phyloP scores from a whole-genome alignment of 2,329 filamentous ascomycete species.

The Clarireedia sp. region DNA sequence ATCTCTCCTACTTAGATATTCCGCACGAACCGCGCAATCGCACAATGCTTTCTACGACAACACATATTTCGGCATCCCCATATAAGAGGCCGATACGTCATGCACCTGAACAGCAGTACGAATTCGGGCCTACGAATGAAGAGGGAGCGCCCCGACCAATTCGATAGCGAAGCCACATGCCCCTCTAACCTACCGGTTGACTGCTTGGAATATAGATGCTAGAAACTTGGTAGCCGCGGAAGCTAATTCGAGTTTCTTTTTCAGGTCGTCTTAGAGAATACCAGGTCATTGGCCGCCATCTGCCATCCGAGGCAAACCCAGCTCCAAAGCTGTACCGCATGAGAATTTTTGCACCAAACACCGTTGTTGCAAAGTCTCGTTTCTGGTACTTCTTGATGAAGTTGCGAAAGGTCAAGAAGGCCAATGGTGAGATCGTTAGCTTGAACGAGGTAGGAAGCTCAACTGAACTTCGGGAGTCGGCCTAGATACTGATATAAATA shows the following conservation, averaged over 20 bases:
- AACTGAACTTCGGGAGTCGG: not conserved
- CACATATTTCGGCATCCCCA: no score
- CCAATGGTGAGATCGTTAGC: conserved; percentile 97
- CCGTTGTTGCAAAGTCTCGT: conserved; percentile 97
- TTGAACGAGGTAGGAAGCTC: conserved; percentile 75
- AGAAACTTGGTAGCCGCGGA: not conserved
- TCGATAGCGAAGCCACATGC: not conserved
- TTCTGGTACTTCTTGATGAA: conserved; percentile 99
- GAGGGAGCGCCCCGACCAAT: no score
- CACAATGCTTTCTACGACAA: no score
- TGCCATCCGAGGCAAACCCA: conserved; percentile 96
- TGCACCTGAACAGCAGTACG: no score
- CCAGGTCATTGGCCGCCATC: conserved; percentile 99
- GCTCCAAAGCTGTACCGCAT: conserved; percentile 99
- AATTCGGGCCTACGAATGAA: no score
- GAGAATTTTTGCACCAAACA: conserved; percentile 98
- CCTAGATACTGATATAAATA: conserved; percentile 13
- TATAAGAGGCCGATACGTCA: no score
- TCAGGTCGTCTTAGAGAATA: conserved; percentile 99
- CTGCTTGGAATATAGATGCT: not conserved
- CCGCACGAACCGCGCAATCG: no score
- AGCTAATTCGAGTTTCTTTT: conserved; percentile 27
- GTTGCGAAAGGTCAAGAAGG: conserved; percentile 99
- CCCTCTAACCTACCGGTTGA: not conserved
- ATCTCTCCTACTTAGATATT: no score